A percentile compares a stretch with the other conserved stretches of the same genome.
These are phyloP conservation scores for Russula ochroleuca DNA, from an alignment of 768 basidiomycete genomes.

Conservation along the genomic window DNA sequence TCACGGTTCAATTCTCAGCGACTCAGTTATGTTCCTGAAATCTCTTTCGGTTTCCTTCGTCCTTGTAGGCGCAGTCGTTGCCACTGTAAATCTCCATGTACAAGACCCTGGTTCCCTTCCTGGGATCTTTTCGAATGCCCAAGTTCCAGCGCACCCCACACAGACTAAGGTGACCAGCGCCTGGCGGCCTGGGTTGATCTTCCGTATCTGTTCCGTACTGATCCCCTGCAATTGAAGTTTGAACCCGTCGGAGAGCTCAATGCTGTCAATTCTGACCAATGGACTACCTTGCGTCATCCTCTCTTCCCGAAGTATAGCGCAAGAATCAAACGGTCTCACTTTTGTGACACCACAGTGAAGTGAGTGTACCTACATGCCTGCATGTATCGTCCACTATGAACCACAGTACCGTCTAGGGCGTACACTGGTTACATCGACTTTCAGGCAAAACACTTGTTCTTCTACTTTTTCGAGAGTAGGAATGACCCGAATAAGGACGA, in stretches of 20 bases:
- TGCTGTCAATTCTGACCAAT: conserved; percentile 33
- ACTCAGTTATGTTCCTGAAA: conserved; percentile 1
- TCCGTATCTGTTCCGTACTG: background rate
- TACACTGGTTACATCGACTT: conserved; percentile 70
- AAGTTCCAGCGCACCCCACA: background rate
- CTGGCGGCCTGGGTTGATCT: background rate
- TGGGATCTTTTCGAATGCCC: background rate
- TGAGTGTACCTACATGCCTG: conserved; percentile 24
- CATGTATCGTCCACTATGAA: background rate
- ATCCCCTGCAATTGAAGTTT: background rate
- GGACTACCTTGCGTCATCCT: conserved; percentile 42
- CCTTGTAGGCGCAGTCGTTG: background rate
- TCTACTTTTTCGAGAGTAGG: conserved; percentile 56
- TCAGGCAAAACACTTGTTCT: conserved; percentile 60
- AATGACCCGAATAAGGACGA: conserved; percentile 34
- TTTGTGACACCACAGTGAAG: conserved; percentile 42
- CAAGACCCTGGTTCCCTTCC: background rate
- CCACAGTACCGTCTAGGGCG: conserved; percentile 34
- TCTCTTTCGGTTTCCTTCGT: background rate
- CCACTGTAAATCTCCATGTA: background rate
- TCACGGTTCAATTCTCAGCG: too few species aligned
- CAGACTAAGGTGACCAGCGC: background rate
- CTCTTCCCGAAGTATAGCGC: conserved; percentile 43
- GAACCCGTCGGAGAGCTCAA: conserved; percentile 15
- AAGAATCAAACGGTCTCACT: conserved; percentile 41